A percentile compares a stretch with the other conserved stretches of the same genome.
Evolutionary conservation across 768 basidiomycete genomes (phyloP).

Genomic region (Pulveroboletus frians): DNA sequence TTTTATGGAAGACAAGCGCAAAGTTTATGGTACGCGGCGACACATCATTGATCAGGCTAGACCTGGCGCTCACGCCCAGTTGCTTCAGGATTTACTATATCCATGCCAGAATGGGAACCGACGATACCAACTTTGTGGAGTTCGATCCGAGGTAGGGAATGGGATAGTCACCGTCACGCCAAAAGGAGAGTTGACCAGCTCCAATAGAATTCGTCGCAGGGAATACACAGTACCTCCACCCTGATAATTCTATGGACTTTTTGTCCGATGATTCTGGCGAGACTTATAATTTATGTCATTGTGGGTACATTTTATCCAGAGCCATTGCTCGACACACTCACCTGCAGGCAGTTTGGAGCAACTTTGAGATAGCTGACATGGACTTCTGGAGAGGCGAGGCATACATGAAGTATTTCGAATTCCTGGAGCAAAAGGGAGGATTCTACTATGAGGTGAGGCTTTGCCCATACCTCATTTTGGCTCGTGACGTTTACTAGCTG

Average conservation of each 20-base stretch:
- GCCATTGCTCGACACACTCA: not conserved
- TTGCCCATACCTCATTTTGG: not conserved
- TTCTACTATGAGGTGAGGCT: slow-evolving; percentile 77
- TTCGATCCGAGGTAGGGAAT: slow-evolving; percentile 45
- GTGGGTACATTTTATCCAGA: slow-evolving; percentile 30
- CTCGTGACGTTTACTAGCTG: not conserved
- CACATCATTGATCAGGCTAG: not conserved
- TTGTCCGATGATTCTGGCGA: slow-evolving; percentile 63
- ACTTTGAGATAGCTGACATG: slow-evolving; percentile 86
- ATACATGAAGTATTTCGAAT: slow-evolving; percentile 79
- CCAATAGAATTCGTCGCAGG: slow-evolving; percentile 49
- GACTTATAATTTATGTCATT: slow-evolving; percentile 62
- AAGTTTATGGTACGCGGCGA: slow-evolving; percentile 42
- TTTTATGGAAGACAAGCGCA: slow-evolving; percentile 49
- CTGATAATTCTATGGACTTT: slow-evolving; percentile 58
- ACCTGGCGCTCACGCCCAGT: not conserved
- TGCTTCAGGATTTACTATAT: slow-evolving; percentile 52
- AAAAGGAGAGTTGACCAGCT: slow-evolving; percentile 35
- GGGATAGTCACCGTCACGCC: slow-evolving; percentile 17
- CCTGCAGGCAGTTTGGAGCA: slow-evolving; percentile 69
- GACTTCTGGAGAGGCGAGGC: slow-evolving; percentile 81
- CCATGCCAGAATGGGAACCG: slow-evolving; percentile 57
- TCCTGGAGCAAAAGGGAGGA: slow-evolving; percentile 73
- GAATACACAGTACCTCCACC: slow-evolving; percentile 51
- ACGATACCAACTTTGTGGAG: slow-evolving; percentile 66